Base-by-base conservation (phyloP, 352 stramenopile genomes). In the Plasmopara viticola region DNA sequence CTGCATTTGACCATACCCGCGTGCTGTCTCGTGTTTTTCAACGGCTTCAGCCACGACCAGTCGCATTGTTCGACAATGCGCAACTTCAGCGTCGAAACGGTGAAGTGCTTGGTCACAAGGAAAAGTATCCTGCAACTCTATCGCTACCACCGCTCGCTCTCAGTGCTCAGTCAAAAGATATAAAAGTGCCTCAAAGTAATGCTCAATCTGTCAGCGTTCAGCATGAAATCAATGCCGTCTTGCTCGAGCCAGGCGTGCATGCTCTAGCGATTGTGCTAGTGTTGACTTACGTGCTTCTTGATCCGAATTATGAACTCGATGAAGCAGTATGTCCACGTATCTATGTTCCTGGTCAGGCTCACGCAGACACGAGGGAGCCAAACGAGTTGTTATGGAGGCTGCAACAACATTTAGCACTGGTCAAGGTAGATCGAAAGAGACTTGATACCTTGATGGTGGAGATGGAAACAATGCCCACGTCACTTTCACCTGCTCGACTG, bases 311-410 rank as follows among this genome's bases (percentile, higher is more conserved):
- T 9, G 68, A 71, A 44, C 59, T 81, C 9, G 68, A 78, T 30
- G 56, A 71, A 14, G 28, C 35, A 17, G 25, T 73, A 5, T 78
- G 70, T 30, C 62, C 65, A 9, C 70, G 70, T 2, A 63, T 74
- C 30, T 70, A 58, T 31, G 60, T 74, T 29, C 18, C 70, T 41
- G 20, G 18, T 10, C 43, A 53, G 9, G 12, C 4, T 40, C 17
- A 15, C 49, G 1, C 14, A 34, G 43, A 45, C 15, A 29, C 29
- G 25, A 44, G 17, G 4, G 35, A 9, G 2, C 46, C 53, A 0
- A 48, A 30, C 2, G 71, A 84, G 18, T 31, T 87, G 25, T 52
- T 87, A 20, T 72, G 66, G 58, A 65, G 33, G 0, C 42, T 87
- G 0, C 76, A 87, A 39, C 62, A 64, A 9, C 70, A 79, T 30